Evolutionary conservation across 208 protist species (phyloP), one percentile per base, ranked within the genome.

Genomic region (Leishmania turanica): DNA sequence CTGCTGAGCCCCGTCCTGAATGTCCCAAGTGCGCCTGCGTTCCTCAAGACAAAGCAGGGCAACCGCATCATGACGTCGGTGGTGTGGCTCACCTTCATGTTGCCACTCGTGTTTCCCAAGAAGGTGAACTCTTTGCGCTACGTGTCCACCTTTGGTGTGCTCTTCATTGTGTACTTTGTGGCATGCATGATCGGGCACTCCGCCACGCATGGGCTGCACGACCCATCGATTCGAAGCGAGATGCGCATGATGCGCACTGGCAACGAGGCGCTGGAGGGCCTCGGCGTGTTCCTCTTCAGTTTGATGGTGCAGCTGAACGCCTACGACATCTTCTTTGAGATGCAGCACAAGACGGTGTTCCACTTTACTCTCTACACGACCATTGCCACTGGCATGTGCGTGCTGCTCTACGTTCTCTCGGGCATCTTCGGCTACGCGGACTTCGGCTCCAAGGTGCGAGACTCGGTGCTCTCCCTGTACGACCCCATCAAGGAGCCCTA

Each of bases 91-190:
- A 62, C 77, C 31, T 51, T 90, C 24, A 92, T 96, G 87, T 75
- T 96, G 42, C 94, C 94, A 0, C 80, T 95, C 24, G 80, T 88
- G 7, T 76, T 96, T 34, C 89, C 90, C 19, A 95, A 94, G 83
- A 53, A 87, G 21, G 82, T 95, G 37, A 93, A 95, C 72, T 85
- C 88, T 4, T 83, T 97, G 49, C 91, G 94, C 45, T 95, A 95
- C 79, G 80, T 93, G 47, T 96, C 91, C 6, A 70, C 80, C 2
- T 45, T 91, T n/a, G 92, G 85, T 42, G 80, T 96, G 3, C 9
- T 75, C 31, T 91, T 95, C 69, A 87, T 96, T 9, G 51, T 94
- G 3, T 94, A 87, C 83, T 95, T 97, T 80, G 88, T 90, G 24
- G 68, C 91, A 24, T 87, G 84, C 77, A 81, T 94, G 27, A 74